phyloP scores from a whole-genome alignment of 148 eudicot genomes.

The Beta vulgaris region DNA sequence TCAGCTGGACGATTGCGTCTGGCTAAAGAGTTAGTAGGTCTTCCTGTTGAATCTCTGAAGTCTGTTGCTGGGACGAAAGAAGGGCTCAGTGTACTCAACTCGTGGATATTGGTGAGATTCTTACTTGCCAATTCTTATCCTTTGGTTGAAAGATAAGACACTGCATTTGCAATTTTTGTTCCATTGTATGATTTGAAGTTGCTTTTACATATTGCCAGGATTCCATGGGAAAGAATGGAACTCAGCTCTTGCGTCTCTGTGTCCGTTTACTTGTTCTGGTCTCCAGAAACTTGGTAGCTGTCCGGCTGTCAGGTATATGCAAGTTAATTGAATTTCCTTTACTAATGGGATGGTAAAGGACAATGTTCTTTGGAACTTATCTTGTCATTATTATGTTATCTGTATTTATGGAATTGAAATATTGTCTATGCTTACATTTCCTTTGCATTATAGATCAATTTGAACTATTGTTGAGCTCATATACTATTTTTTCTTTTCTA shows the following conservation, averaged over 20 bases:
- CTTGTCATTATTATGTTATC: background rate
- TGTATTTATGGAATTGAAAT: background rate
- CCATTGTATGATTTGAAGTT: background rate
- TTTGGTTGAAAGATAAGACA: constrained; percentile 6
- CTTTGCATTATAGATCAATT: constrained; percentile 6
- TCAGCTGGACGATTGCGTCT: constrained; percentile 80
- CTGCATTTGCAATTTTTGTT: background rate
- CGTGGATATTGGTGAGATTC: constrained; percentile 83
- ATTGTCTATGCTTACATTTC: background rate
- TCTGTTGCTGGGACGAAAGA: constrained; percentile 90
- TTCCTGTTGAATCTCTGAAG: constrained; percentile 78
- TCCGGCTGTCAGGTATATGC: constrained; percentile 81
- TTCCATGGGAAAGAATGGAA: constrained; percentile 98
- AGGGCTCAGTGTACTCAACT: constrained; percentile 80
- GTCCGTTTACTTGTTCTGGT: constrained; percentile 85
- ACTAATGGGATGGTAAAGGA: background rate
- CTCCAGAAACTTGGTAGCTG: constrained; percentile 89
- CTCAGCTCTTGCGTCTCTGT: constrained; percentile 97
- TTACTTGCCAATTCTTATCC: background rate
- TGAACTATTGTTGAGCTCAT: background rate
- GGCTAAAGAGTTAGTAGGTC: constrained; percentile 79
- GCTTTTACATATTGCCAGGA: constrained; percentile 51
- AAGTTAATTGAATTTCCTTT: constrained; percentile 6
- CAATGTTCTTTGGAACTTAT: background rate
- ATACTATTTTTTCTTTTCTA: constrained; percentile 2